A percentile compares a stretch with the other conserved stretches of the same genome.
Evolutionary conservation across 805 yeast genomes (phyloP).

Genomic region (Danielia reshetovae): DNA sequence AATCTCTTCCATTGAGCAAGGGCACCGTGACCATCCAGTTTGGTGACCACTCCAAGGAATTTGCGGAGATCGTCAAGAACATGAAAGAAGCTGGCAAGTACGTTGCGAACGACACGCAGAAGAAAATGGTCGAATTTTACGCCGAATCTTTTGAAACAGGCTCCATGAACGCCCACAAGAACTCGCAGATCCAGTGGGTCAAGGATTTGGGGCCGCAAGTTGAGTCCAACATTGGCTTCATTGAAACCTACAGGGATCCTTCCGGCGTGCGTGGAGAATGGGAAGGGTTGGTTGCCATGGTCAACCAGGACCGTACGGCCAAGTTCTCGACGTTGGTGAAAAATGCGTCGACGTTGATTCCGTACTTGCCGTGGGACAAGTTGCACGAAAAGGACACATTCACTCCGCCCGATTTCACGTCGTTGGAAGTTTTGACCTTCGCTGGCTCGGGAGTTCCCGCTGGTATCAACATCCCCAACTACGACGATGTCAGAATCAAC

Average conservation of each 20-base stretch:
- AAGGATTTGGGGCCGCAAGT: conserved; percentile 74
- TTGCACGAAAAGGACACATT: conserved; percentile 79
- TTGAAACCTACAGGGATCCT: conserved; percentile 91
- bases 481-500: conserved; percentile 81
- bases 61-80: conserved; percentile 52
- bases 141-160: conserved; percentile 73
- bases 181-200: conserved; percentile 84
- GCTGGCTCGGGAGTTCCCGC: conserved; percentile 91
- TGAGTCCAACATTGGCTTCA: conserved; percentile 79
- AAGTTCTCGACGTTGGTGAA: conserved; percentile 70
- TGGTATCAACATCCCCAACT: conserved; percentile 89
- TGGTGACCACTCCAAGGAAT: conserved; percentile 75
- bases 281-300: conserved; percentile 90
- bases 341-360: conserved; percentile 61
- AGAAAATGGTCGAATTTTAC: conserved; percentile 61
- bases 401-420: conserved; percentile 90
- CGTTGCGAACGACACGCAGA: conserved; percentile 73
- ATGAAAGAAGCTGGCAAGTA: conserved; percentile 53
- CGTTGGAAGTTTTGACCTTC: conserved; percentile 83
- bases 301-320: conserved; percentile 79
- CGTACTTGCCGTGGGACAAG: conserved; percentile 71
- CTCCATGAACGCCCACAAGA: conserved; percentile 78
- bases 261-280: conserved; percentile 90
- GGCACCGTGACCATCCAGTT: conserved; percentile 50
- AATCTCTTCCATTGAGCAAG: conserved; percentile 30